phyloP scores from a whole-genome alignment of 2,329 filamentous ascomycete genomes.

The Penicillium occitanis region DNA sequence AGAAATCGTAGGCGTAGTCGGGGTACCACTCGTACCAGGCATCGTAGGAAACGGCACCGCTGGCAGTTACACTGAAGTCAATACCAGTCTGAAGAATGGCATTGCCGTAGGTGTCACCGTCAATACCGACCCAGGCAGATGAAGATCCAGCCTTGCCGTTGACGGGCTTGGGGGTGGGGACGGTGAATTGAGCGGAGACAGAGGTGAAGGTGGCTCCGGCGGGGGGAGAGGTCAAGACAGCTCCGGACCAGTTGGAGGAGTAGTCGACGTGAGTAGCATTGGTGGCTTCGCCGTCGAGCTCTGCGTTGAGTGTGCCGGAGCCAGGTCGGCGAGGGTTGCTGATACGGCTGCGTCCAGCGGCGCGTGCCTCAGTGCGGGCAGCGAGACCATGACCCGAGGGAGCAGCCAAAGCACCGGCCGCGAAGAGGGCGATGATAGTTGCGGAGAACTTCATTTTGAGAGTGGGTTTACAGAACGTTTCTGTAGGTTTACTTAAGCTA shows the following conservation, averaged over 20 bases:
- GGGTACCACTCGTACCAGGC: constrained; percentile 65
- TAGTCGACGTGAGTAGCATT: constrained; percentile 36
- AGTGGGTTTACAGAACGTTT: neutral
- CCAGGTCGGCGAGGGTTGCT: constrained; percentile 3
- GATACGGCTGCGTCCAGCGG: constrained; percentile 12
- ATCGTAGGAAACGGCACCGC: constrained; percentile 45
- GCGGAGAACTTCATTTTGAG: constrained; percentile 13
- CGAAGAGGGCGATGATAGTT: constrained; percentile 4
- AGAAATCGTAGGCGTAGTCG: constrained; percentile 56
- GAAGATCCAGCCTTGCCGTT: constrained; percentile 41
- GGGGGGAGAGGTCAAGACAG: constrained; percentile 49
- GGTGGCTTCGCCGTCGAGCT: neutral
- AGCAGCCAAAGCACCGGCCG: constrained; percentile 5
- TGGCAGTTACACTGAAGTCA: constrained; percentile 53
- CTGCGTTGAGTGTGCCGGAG: neutral
- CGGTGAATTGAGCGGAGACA: constrained; percentile 48
- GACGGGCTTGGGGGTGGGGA: constrained; percentile 48
- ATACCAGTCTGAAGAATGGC: constrained; percentile 60
- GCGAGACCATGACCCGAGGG: constrained; percentile 8
- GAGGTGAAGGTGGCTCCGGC: constrained; percentile 50
- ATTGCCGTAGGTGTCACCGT: constrained; percentile 56
- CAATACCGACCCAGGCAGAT: constrained; percentile 63
- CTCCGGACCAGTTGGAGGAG: constrained; percentile 60
- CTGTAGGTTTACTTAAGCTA: neutral
- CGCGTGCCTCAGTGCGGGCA: constrained; percentile 15